These are phyloP conservation scores for Dalbergia cultrata DNA, from an alignment of 306 rosid species.

Conservation along the genomic window DNA sequence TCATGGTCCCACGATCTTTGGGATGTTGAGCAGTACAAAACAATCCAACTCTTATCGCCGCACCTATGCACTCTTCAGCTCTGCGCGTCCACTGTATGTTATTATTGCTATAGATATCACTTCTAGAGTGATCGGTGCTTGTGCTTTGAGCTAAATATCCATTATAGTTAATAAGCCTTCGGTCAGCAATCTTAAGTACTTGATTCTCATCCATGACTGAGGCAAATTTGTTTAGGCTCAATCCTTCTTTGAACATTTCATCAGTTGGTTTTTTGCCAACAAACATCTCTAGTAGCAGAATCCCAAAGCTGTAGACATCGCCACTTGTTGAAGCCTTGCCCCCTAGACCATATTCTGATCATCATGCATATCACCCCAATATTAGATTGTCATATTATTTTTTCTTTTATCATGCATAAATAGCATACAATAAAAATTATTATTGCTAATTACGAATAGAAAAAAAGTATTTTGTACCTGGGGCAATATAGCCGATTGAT, in stretches of 20 bases:
- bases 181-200: slow-evolving; percentile 35
- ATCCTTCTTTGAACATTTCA: slow-evolving; percentile 57
- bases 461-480: slow-evolving; percentile 39
- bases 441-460: not conserved
- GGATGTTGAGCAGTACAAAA: slow-evolving; percentile 43
- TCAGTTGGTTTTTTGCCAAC: slow-evolving; percentile 53
- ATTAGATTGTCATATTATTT: not conserved
- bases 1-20: slow-evolving; percentile 51
- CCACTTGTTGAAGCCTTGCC: slow-evolving; percentile 53
- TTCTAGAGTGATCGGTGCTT: too few relatives aligned
- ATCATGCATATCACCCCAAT: not conserved
- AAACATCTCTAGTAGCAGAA: slow-evolving; percentile 53
- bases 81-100: too few relatives aligned
- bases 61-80: slow-evolving; percentile 31
- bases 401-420: not conserved
- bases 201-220: slow-evolving; percentile 34
- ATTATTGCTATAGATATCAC: not conserved
- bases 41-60: slow-evolving; percentile 45
- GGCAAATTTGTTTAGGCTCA: not conserved
- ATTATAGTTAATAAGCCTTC: slow-evolving; percentile 20
- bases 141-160: too few relatives aligned
- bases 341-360: slow-evolving; percentile 58
- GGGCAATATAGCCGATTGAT: slow-evolving; percentile 60
- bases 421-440: not conserved
- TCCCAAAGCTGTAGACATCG: slow-evolving; percentile 62